Evolutionary conservation across 192 early-diverging fungal genomes (phyloP).

Genomic region (Gorgonomyces haynaldii): DNA sequence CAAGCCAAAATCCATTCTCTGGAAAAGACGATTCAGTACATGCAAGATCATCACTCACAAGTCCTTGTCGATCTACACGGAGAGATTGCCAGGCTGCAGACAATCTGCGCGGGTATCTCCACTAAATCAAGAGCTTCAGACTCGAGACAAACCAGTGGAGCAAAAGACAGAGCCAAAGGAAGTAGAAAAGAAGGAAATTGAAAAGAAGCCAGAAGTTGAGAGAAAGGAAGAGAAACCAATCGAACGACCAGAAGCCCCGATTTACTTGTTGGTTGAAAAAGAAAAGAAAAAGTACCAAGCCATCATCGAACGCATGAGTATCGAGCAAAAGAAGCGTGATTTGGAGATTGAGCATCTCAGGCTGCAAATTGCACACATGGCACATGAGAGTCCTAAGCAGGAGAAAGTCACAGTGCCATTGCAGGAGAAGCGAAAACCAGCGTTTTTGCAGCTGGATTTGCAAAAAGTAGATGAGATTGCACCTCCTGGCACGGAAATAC

Average conservation of each 20-base stretch:
- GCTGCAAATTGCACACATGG: constrained; percentile 10
- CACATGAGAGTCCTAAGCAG: too few species aligned
- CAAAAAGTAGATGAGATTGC: too few species aligned
- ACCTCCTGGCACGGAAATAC: too few species aligned
- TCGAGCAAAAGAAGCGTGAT: constrained; percentile 29
- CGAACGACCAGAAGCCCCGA: constrained; percentile 5
- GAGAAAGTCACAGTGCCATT: too few species aligned
- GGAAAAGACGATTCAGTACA: constrained; percentile 31
- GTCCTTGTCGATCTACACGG: constrained; percentile 29
- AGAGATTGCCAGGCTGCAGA: constrained; percentile 31
- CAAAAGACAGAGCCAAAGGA: constrained; percentile 3
- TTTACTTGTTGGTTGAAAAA: constrained; percentile 26
- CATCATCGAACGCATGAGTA: constrained; percentile 23
- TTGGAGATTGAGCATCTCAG: constrained; percentile 30
- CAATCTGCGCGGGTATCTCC: constrained; percentile 27
- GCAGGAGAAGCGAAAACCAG: too few species aligned
- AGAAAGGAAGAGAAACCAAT: not conserved
- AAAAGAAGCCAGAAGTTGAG: not conserved
- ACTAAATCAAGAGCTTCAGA: too few species aligned
- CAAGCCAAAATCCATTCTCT: constrained; percentile 20
- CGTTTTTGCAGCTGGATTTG: too few species aligned
- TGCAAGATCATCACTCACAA: constrained; percentile 28
- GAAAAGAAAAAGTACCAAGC: constrained; percentile 31
- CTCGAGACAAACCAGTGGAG: not conserved
- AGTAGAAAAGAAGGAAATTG: constrained; percentile 3